Evolutionary conservation across 1,284 basidiomycete species (phyloP).

Genomic region (Trichosporon asahii): DNA sequence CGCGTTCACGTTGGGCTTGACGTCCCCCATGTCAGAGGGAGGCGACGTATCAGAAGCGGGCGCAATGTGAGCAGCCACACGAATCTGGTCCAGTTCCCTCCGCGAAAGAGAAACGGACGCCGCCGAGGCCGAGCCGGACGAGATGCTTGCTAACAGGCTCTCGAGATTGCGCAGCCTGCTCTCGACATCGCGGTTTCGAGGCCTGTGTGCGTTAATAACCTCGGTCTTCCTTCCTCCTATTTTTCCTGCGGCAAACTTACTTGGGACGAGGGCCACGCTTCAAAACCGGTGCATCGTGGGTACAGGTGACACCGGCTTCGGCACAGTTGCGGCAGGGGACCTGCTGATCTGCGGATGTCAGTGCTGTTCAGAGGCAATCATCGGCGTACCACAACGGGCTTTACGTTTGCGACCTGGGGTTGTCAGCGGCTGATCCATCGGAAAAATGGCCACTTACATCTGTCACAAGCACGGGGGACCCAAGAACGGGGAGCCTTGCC

Average conservation of each 20-base stretch:
- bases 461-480: conserved; percentile 33
- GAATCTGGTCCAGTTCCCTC: conserved; percentile 31
- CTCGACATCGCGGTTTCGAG: conserved; percentile 31
- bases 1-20: neutral
- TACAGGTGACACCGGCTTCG: conserved; percentile 32
- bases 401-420: conserved; percentile 34
- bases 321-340: conserved; percentile 36
- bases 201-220: conserved; percentile 26
- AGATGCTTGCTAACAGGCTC: conserved; percentile 32
- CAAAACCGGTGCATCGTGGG: conserved; percentile 35
- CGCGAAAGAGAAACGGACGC: conserved; percentile 25
- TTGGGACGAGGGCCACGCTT: conserved; percentile 38
- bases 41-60: conserved; percentile 29
- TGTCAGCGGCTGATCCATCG: neutral
- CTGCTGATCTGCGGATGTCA: conserved; percentile 27
- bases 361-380: neutral
- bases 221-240: conserved; percentile 33
- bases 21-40: conserved; percentile 17
- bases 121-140: conserved; percentile 24
- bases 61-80: conserved; percentile 30
- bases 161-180: conserved; percentile 35
- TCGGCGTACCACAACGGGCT: conserved; percentile 34
- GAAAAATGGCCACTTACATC: conserved; percentile 25
- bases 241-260: conserved; percentile 16
- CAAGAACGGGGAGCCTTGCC: conserved; percentile 29